Base-by-base conservation (phyloP, 1,284 basidiomycete genomes). In the Sphaerobolus stellatus region DNA sequence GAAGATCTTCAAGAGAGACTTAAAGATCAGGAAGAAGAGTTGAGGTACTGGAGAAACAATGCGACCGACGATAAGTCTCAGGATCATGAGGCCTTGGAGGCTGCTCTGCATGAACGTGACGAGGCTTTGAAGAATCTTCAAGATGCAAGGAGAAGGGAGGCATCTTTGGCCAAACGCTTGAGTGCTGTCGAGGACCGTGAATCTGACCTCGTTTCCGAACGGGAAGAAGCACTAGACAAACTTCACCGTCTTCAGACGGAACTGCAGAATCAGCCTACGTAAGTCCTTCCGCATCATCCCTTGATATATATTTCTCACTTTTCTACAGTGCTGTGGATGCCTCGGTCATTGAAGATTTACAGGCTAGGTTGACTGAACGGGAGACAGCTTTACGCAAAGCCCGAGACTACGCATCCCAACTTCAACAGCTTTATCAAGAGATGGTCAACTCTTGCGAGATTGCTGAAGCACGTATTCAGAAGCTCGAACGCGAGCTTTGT, bases 1-100 rank as follows among this genome's bases (percentile, higher is more conserved):
- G 63, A 70, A 55, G 68, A 68, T 2, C 62, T 65, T n/a, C 58
- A 85, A 56, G 78, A 81, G 50, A 77, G 78, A 57, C 77, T 76
- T 59, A 77, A 82, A 33, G 82, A 82, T 28, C 34, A 59, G 28
- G 55, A 56, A 41, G 50, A 52, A 30, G 84, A 87, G 56, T 60
- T 88, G n/a, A 67, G 67, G 11, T 75, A 72, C 40, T 52, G 81
- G 38, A 73, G 64, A 25, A 29, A 20, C 14, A n/a, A n/a, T n/a
- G 14, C 36, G 24, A 38, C 24, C 22, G 47, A 36, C 3, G 34
- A 54, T 34, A 18, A 44, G 24, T 38, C 46, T 18, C n/a, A 30
- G 20, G 47, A 40, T 41, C 34, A 48, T 16, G 47, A 28, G 7
- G 8, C 11, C 18, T 22, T 74, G 57, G 75, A 78, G 59, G 65